Evolutionary conservation across 2,329 filamentous ascomycete genomes (phyloP), one percentile per base, ranked within the genome.

Genomic region (Penicillium sp.): DNA sequence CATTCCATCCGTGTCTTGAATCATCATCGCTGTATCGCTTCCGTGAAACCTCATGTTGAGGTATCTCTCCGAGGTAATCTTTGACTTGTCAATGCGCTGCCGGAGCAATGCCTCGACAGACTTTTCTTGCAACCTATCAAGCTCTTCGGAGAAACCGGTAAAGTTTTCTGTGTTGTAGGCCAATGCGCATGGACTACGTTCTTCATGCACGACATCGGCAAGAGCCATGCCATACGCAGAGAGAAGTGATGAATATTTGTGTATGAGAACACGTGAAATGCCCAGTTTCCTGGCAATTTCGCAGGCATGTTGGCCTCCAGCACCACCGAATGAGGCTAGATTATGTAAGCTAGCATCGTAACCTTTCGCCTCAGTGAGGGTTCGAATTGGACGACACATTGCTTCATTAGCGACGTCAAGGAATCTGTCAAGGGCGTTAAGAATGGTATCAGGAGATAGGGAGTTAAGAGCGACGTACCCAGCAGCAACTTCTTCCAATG

Each of bases 361-460:
- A 1, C 48, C 48, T 11, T 28, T 24, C 3, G 35, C 48, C 42
- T 51, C 48, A 0, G 91, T 96, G 62, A 96, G 81, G n/a, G 88
- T 91, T 26, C 91, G 81, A 63, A 96, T 96, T 0, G 91, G 91
- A 30, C 91, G 79, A 4, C 89, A 91, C 91, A 96, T 96, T 14
- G 90, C 86, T 74, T 95, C 91, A 66, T 96, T 95, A 2, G 91
- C 91, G 51, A 96, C 90, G 14, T 90, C 90, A 69, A 96, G 80
- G 69, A 96, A 96, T 5, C 48, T 42, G n/a, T 23, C 2, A 35
- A 9, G 1, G 16, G 3, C n/a, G 14, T 48, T 35, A 48, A 26
- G 11, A 20, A 21, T 24, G 3, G 5, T 33, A 3, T 18, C 16
- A 18, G 24, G 9, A 3, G n/a, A 28, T 16, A 14, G 16, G 18